Evolutionary conservation across 2,329 filamentous ascomycete genomes (phyloP), one percentile per base, ranked within the genome.

Genomic region (Chaetomium strumarium): DNA sequence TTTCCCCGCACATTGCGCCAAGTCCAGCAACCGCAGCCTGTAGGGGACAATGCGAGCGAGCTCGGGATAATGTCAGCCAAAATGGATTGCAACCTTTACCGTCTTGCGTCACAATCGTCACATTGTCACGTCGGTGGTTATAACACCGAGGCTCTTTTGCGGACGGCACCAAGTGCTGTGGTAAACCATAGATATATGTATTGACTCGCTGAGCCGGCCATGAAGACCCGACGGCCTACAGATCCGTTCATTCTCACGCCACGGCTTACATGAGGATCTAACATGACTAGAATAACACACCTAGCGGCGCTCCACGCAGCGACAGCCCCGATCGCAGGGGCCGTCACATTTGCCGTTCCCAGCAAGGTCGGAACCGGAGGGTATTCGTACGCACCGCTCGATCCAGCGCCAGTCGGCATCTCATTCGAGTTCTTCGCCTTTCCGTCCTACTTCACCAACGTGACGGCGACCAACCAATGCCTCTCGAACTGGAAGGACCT

Each of bases 361-460:
- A 50, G 29, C 42, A 58, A 56, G 34, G 54, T 38, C 3, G 54
- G 55, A 14, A 52, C 43, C 3, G 53, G 50, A 24, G 57, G 54
- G 8, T 49, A 55, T 9, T 29, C 47, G 2, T 62, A 60, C 37
- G 57, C 62, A 6, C 49, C 56, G 1, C 56, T 63, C 8, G 56
- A 62, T 36, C 52, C 54, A n/a, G 51, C 60, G 0, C 60, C 60
- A 5, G 41, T 63, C 16, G 62, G 60, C 39, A 57, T 63, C 20
- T 63, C 60, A n/a, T 72, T 79, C 49, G 77, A 81, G 48, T 81
- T 81, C 64, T 81, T 81, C 56, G 69, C 75, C 0, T 81, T 78
- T 47, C 79, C 79, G 0, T 72, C 68, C 0, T 81, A 81, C 61
- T 73, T 80, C 56, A 72, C 68, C 14, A 74, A 78, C 55, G 74